A percentile compares a stretch with the other conserved stretches of the same genome.
phyloP scores from a whole-genome alignment of 345 rosid genomes.

The Rhodamnia argentea region DNA sequence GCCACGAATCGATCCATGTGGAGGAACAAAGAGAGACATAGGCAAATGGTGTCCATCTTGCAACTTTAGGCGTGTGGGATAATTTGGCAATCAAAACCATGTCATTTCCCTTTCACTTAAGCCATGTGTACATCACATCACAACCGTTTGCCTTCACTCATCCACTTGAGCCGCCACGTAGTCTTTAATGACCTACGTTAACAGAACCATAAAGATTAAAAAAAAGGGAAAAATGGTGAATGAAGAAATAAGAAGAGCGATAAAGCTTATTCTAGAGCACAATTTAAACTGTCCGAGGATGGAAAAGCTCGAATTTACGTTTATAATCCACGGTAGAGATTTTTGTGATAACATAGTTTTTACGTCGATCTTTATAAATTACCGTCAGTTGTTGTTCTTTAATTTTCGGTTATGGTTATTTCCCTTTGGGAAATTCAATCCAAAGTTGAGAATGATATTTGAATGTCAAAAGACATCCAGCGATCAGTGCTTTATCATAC shows the following conservation, averaged over 20 bases:
- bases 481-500: not conserved
- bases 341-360: not conserved
- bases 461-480: not conserved
- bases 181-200: too few species aligned
- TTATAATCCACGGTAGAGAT: not conserved
- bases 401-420: rapidly evolving
- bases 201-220: not conserved
- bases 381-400: rapidly evolving
- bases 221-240: not conserved
- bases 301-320: not conserved
- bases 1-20: not conserved
- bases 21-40: not conserved
- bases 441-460: not conserved
- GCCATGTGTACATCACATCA: not conserved
- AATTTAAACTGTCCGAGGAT: not conserved
- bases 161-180: rapidly evolving
- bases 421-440: rapidly evolving
- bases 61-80: not conserved
- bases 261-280: not conserved
- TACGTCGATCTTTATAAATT: rapidly evolving
- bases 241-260: not conserved
- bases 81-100: rapidly evolving
- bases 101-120: too few species aligned
- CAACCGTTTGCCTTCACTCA: rapidly evolving
- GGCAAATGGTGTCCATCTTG: not conserved